Base-by-base conservation (phyloP, 768 basidiomycete genomes). In the Russula sp. region DNA sequence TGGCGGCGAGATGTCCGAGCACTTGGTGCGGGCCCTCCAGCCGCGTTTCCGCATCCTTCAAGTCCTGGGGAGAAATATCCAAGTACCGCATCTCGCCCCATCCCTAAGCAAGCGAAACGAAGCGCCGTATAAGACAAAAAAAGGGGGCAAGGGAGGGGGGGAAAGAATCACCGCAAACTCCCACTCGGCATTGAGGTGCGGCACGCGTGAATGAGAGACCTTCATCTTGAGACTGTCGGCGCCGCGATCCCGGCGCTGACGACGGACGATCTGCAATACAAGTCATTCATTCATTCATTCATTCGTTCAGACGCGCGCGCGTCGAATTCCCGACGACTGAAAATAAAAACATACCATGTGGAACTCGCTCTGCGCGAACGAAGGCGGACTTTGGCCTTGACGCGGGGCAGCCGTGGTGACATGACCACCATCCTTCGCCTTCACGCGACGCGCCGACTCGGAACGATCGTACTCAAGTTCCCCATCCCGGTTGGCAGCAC, bases 31-130 rank as follows among this genome's bases (percentile, higher is more conserved):
- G 64, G 16, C 20, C 48, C 2, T 50, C 49, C 5, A 62, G 20
- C 16, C 57, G 40, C 31, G 39, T 47, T 57, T 59, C 66, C 4
- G 65, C 66, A 22, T 61, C 52, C 18, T 44, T 45, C 47, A 62
- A 14, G 5, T 66, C 55, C n/a, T 52, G 44, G 7, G n/a, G 55
- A 14, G 57, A 53, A 11, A 68, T 66, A 39, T 66, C 64, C 10
- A 62, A n/a, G 50, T 68, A 68, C 16, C 64, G 58, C 62, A 68
- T 59, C 6, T 59, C 60, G 5, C 68, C 66, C 66, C 66, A 69
- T 59, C 66, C 66, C 68, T 69, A n/a, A 14, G 22, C 2, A 40
- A 22, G 48, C 13, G 34, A 5, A 31, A 27, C 35, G 4, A 5
- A 44, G 6, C 14, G 47, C 22, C 11, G 22, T 6, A 8, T 48